Evolutionary conservation across 1,284 basidiomycete genomes (phyloP), one percentile per base, ranked within the genome.

Genomic region (Ustilago xerochloae): DNA sequence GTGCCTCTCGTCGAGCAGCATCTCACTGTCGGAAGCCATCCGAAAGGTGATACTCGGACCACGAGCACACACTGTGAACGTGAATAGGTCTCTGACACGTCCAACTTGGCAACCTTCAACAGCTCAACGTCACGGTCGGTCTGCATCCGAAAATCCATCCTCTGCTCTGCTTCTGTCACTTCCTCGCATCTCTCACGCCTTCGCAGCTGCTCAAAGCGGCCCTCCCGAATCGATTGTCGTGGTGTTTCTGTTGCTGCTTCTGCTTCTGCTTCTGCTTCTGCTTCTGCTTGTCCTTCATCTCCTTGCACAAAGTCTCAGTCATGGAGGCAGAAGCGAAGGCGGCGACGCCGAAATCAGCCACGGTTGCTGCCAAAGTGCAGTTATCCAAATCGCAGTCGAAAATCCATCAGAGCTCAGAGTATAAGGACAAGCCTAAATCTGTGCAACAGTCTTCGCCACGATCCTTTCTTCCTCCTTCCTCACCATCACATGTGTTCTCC

Each of bases 381-480:
- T 6, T 43, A 15, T n/a, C 22, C 20, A 26, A 16, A 13, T 24
- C 26, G 41, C 22, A 24, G 41, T 43, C 41, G 20, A 26, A 15
- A 20, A 43, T 24, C 41, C 22, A 24, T 43, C 12, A 13, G 12
- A 24, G 22, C 13, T 43, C 41, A 24, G 22, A 3, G 41, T 49
- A 49, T 49, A 49, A 49, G 47, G 47, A 35, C 30, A 22, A 30
- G 26, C 26, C 29, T 9, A 18, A 16, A 13, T 24, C 29, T 47
- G 45, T 47, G 45, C 45, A 47, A 47, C 26, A n/a, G 26, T 47
- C 45, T 28, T 47, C 45, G 45, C 45, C 45, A 30, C 29, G 30
- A 33, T 32, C 47, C 47, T 22, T 49, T 20, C 30, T 29, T 49
- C 20, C 10, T 22, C 18, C 47, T 22, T 22, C 12, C 33, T 20